A percentile compares a stretch with the other conserved stretches of the same genome.
Conservation (phyloP, 352 stramenopile species). For the Labyrinthula sp. region DNA sequence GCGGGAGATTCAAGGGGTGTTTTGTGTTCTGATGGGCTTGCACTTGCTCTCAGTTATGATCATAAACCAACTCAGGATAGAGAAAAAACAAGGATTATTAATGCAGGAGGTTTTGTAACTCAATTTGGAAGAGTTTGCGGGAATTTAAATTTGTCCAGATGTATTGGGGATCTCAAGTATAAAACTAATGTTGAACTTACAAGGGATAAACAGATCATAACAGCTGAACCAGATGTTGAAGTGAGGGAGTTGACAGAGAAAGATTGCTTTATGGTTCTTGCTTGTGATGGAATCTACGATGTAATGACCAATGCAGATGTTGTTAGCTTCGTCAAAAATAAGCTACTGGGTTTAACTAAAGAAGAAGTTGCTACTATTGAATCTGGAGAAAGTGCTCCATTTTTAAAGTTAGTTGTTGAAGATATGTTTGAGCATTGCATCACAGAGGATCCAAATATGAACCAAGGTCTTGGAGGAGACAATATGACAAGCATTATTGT, state of each 20-base stretch:
- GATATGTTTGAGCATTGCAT: slow-evolving; percentile 58
- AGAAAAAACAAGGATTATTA: slow-evolving; percentile 5
- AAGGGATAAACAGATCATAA: slow-evolving; percentile 59
- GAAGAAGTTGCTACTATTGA: background rate
- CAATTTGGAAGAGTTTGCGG: slow-evolving; percentile 59
- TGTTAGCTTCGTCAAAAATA: slow-evolving; percentile 45
- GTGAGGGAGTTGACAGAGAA: slow-evolving; percentile 34
- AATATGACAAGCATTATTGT: slow-evolving; percentile 67
- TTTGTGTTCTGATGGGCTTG: slow-evolving; percentile 5
- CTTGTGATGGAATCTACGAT: slow-evolving; percentile 66
- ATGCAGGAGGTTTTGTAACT: slow-evolving; percentile 34
- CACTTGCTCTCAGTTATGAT: slow-evolving; percentile 7
- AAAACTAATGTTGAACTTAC: slow-evolving; percentile 36
- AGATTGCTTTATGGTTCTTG: slow-evolving; percentile 57
- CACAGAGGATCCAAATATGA: slow-evolving; percentile 44
- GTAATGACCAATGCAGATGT: slow-evolving; percentile 57
- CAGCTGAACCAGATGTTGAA: slow-evolving; percentile 53
- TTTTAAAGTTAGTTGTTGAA: slow-evolving; percentile 40
- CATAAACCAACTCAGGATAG: slow-evolving; percentile 21
- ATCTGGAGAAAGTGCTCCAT: background rate
- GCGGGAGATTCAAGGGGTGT: slow-evolving; percentile 23
- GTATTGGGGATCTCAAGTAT: slow-evolving; percentile 64
- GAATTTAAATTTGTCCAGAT: slow-evolving; percentile 62
- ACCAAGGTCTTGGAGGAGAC: slow-evolving; percentile 57
- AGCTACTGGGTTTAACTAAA: no score